These are phyloP conservation scores for Hypoxylon cercidicola DNA, from an alignment of 495 filamentous ascomycete species.

Conservation along the genomic window DNA sequence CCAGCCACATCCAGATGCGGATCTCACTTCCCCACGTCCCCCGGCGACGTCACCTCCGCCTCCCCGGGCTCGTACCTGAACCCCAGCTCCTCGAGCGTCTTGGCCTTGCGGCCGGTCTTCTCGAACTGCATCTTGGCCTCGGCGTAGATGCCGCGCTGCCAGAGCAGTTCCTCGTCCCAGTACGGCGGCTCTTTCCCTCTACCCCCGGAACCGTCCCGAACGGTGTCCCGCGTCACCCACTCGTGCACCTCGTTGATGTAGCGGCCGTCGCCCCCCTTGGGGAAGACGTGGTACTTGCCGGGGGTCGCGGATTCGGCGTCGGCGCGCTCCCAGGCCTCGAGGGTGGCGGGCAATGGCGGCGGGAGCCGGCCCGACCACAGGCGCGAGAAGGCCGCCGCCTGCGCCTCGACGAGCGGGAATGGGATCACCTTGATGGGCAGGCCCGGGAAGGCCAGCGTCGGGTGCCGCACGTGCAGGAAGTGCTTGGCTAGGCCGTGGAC, in stretches of 20 bases:
- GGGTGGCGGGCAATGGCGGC: slow-evolving; percentile 69
- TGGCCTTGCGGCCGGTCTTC: slow-evolving; percentile 52
- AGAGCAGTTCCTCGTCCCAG: slow-evolving; percentile 74
- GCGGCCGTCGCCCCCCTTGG: slow-evolving; percentile 71
- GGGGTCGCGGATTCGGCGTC: slow-evolving; percentile 46
- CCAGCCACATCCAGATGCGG: slow-evolving; percentile 16
- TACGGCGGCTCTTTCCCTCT: slow-evolving; percentile 65
- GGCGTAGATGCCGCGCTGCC: slow-evolving; percentile 60
- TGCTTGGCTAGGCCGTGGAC: slow-evolving; percentile 78
- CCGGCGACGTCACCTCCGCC: slow-evolving; percentile 4
- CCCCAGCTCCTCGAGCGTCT: slow-evolving; percentile 55
- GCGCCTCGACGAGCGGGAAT: slow-evolving; percentile 81
- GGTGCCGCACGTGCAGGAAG: slow-evolving; percentile 77
- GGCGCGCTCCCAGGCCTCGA: slow-evolving; percentile 68
- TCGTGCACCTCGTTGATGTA: slow-evolving; percentile 79
- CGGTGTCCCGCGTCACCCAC: slow-evolving; percentile 56
- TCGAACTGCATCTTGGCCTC: slow-evolving; percentile 60
- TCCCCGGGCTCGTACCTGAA: slow-evolving; percentile 48
- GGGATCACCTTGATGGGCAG: slow-evolving; percentile 84
- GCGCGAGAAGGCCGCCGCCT: slow-evolving; percentile 78
- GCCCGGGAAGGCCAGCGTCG: slow-evolving; percentile 81
- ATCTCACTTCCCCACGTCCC: slow-evolving; percentile 7
- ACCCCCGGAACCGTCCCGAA: slow-evolving; percentile 42
- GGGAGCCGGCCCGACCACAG: slow-evolving; percentile 74
- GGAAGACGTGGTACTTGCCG: slow-evolving; percentile 69